phyloP scores from a whole-genome alignment of 495 filamentous ascomycete genomes.

The Aspergillus affinis region DNA sequence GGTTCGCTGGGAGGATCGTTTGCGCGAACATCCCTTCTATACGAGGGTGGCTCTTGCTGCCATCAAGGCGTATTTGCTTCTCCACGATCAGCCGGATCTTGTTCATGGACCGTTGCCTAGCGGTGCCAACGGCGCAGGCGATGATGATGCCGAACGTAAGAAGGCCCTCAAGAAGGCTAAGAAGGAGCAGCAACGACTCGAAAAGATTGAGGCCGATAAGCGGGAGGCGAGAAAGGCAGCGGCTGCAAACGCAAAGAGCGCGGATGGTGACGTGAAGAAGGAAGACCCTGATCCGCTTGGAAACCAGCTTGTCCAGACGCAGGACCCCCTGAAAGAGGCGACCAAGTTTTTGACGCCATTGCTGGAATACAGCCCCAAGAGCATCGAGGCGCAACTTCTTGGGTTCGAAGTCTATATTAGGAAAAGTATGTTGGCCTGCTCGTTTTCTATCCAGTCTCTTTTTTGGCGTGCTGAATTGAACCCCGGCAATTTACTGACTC shows the following conservation, averaged over 20 bases:
- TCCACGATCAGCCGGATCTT: constrained; percentile 75
- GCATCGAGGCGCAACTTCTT: constrained; percentile 75
- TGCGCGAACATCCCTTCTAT: constrained; percentile 93
- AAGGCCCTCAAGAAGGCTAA: constrained; percentile 95
- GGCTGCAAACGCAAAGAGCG: constrained; percentile 51
- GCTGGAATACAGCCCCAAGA: constrained; percentile 78
- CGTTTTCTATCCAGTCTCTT: no score
- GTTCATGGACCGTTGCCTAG: constrained; percentile 55
- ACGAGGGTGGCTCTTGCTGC: constrained; percentile 81
- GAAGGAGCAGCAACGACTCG: constrained; percentile 81
- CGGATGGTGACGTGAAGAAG: constrained; percentile 62
- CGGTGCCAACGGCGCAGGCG: constrained; percentile 40
- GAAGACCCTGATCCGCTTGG: constrained; percentile 88
- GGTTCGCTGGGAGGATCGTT: constrained; percentile 89
- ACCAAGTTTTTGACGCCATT: constrained; percentile 82
- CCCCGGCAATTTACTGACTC: constrained; percentile 23
- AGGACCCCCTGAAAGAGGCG: constrained; percentile 79
- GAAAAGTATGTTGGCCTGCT: constrained; percentile 56
- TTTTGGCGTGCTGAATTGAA: not conserved
- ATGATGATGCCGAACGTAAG: constrained; percentile 73
- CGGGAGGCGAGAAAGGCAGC: constrained; percentile 58
- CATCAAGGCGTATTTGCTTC: constrained; percentile 72
- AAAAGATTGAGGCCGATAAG: constrained; percentile 80
- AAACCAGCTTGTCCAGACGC: constrained; percentile 69
- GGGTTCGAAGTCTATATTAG: constrained; percentile 89